These are phyloP conservation scores for Punica granatum DNA, from an alignment of 345 rosid species.

Conservation along the genomic window DNA sequence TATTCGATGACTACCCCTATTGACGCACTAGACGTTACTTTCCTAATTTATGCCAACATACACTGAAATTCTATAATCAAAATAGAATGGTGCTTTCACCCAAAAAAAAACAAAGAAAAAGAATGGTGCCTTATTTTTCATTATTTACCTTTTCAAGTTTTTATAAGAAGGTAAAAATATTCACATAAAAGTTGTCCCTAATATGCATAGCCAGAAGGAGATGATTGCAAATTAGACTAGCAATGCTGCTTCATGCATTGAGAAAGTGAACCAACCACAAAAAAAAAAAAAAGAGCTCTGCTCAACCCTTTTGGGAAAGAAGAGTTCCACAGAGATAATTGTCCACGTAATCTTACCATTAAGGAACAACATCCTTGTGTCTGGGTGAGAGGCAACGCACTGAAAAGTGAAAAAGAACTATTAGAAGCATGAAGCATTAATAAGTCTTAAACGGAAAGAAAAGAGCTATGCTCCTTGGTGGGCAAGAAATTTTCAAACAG, in stretches of 20 bases:
- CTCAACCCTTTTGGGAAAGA: not conserved
- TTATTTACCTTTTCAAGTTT: not conserved
- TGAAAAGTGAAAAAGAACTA: slow-evolving; percentile 22
- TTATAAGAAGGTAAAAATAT: not conserved
- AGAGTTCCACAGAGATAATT: not conserved
- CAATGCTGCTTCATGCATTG: not conserved
- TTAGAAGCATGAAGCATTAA: not conserved
- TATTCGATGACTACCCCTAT: not conserved
- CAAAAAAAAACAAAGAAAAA: not conserved
- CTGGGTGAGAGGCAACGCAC: slow-evolving; percentile 99
- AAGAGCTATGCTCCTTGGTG: not conserved
- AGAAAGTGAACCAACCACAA: not conserved
- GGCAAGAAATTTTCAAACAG: not conserved
- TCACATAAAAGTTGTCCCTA: not conserved
- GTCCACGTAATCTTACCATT: slow-evolving; percentile 44
- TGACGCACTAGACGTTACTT: not conserved
- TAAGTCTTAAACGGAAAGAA: not conserved
- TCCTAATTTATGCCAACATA: not conserved
- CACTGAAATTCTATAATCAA: not conserved
- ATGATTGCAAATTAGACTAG: not conserved
- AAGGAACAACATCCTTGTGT: slow-evolving; percentile 89
- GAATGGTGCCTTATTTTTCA: too few species aligned
- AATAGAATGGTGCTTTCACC: not conserved
- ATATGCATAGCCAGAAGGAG: not conserved
- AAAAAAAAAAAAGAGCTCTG: too few species aligned